Conservation (phyloP, 2,329 filamentous ascomycete species). For the Pseudocercospora pini-densiflorae region DNA sequence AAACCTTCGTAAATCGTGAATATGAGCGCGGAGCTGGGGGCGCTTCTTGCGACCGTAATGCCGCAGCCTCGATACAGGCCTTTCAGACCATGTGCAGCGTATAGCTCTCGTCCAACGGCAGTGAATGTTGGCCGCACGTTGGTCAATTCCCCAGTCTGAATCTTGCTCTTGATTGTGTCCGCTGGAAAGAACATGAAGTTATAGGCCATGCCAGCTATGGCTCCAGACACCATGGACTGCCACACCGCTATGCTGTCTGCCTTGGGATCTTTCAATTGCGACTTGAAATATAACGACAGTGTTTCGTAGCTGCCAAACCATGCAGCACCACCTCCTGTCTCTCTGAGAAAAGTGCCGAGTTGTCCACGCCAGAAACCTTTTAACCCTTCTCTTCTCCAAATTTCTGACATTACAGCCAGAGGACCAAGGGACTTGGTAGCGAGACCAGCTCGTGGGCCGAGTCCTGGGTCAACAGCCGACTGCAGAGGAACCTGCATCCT, state of each 20-base stretch:
- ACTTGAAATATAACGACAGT: conserved; percentile 69
- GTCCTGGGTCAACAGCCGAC: conserved; percentile 34
- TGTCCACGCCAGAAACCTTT: conserved; percentile 95
- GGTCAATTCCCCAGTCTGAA: conserved; percentile 78
- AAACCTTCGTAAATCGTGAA: conserved; percentile 93
- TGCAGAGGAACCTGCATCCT: conserved; percentile 82
- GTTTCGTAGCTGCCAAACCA: conserved; percentile 94
- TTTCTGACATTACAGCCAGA: conserved; percentile 72
- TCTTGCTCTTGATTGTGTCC: conserved; percentile 95
- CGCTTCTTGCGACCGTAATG: conserved; percentile 84
- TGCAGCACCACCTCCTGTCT: conserved; percentile 88
- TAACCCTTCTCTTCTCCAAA: conserved; percentile 82
- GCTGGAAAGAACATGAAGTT: conserved; percentile 98
- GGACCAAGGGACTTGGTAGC: conserved; percentile 49
- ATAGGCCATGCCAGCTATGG: conserved; percentile 87
- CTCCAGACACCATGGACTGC: conserved; percentile 87
- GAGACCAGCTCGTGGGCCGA: conserved; percentile 22
- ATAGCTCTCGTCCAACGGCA: conserved; percentile 73
- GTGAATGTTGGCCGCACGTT: conserved; percentile 66
- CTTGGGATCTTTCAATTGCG: conserved; percentile 40
- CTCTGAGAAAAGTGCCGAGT: conserved; percentile 87
- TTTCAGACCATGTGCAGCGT: conserved; percentile 77
- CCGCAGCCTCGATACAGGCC: conserved; percentile 94
- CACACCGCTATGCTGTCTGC: conserved; percentile 70
- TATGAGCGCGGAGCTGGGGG: conserved; percentile 96